A percentile compares a stretch with the other conserved stretches of the same genome.
These are phyloP conservation scores for Huntiella savannae DNA, from an alignment of 2,329 filamentous ascomycete species.

Conservation along the genomic window DNA sequence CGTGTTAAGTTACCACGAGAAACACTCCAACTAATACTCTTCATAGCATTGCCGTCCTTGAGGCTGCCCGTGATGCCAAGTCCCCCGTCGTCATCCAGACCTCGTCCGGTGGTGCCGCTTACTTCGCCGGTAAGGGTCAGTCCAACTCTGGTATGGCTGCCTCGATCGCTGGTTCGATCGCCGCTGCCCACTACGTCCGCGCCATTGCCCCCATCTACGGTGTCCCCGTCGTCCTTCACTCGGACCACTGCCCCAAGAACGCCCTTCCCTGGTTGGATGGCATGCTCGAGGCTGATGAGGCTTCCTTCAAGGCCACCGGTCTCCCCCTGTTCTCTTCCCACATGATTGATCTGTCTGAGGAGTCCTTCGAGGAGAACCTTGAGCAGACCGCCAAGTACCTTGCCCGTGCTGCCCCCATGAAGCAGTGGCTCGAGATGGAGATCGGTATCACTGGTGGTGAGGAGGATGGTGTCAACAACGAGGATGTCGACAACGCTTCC, in stretches of 20 bases:
- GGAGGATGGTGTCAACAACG: slow-evolving; percentile 94
- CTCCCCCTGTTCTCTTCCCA: slow-evolving; percentile 84
- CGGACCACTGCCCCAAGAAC: slow-evolving; percentile 99
- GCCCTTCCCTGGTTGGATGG: slow-evolving; percentile 94
- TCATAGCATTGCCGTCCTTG: slow-evolving; percentile 52
- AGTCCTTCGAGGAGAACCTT: slow-evolving; percentile 79
- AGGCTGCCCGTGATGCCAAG: slow-evolving; percentile 85
- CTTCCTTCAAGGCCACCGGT: slow-evolving; percentile 81
- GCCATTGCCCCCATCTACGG: slow-evolving; percentile 72
- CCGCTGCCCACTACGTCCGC: slow-evolving; percentile 86
- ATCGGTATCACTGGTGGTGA: slow-evolving; percentile 78
- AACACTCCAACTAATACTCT: background rate
- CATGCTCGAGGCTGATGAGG: slow-evolving; percentile 86
- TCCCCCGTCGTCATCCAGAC: slow-evolving; percentile 83
- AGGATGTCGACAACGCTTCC: slow-evolving; percentile 87
- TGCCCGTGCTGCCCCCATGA: slow-evolving; percentile 85
- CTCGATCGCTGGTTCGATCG: slow-evolving; percentile 72
- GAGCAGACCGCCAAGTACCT: slow-evolving; percentile 82
- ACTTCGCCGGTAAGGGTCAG: slow-evolving; percentile 81
- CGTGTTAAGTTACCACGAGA: slow-evolving; percentile 19
- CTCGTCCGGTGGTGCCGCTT: slow-evolving; percentile 83
- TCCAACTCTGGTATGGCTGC: slow-evolving; percentile 66
- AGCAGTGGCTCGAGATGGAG: slow-evolving; percentile 98
- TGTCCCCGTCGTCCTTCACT: slow-evolving; percentile 83
- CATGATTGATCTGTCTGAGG: slow-evolving; percentile 97